Evolutionary conservation across 1,139 yeast genomes (phyloP).

Genomic region (Zygosaccharomyces pseudobailii): DNA sequence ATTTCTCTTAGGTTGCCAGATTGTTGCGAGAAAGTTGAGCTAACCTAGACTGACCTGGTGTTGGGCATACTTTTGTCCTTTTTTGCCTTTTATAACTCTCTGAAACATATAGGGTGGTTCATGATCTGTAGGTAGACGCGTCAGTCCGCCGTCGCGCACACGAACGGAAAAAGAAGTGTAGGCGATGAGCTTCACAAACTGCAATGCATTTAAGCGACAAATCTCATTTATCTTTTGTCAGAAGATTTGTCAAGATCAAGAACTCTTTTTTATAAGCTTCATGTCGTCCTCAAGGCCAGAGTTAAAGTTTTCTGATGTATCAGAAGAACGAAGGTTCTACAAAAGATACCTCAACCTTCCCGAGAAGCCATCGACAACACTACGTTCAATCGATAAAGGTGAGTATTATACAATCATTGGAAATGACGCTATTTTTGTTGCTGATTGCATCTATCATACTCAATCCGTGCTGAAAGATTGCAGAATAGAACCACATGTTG

Average conservation of each 20-base stretch:
- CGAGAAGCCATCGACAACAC: conserved; percentile 43
- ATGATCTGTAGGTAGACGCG: not conserved
- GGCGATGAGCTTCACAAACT: not conserved
- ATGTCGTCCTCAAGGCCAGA: conserved; percentile 66
- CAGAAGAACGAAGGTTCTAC: conserved; percentile 51
- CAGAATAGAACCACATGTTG: conserved; percentile 34
- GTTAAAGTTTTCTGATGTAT: conserved; percentile 57
- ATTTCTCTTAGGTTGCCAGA: no score
- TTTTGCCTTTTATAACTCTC: not conserved
- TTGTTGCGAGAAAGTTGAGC: no score
- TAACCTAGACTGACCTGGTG: rapidly evolving
- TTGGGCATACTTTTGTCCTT: no score
- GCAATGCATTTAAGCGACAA: no score
- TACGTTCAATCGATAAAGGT: conserved; percentile 69
- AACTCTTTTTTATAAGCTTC: not conserved
- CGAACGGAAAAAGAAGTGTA: not conserved
- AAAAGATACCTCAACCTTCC: conserved; percentile 52
- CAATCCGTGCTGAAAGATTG: conserved; percentile 66
- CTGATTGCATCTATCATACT: conserved; percentile 79
- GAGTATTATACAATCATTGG: conserved; percentile 76
- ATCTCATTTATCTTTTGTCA: no score
- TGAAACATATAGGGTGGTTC: not conserved
- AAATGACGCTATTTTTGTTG: conserved; percentile 73
- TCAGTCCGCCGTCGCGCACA: not conserved
- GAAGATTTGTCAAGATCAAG: not conserved